These are phyloP conservation scores for Pleurotus eryngii DNA, from an alignment of 768 basidiomycete species.

Conservation along the genomic window DNA sequence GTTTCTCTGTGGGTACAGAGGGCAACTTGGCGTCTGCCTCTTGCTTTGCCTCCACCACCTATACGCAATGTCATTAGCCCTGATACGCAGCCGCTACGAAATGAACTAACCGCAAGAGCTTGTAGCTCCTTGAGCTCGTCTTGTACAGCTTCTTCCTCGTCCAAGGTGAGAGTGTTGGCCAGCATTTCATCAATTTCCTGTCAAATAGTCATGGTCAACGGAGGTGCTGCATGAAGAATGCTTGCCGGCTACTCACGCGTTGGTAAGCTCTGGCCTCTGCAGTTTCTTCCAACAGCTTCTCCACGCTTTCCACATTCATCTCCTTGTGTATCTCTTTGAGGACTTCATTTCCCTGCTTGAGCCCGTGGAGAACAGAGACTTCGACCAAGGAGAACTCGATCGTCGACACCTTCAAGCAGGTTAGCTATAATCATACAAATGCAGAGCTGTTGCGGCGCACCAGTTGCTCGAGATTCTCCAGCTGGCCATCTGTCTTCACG, in stretches of 20 bases:
- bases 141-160: conserved; percentile 94
- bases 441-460: conserved; percentile 39
- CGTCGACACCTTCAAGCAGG: conserved; percentile 69
- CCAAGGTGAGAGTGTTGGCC: conserved; percentile 72
- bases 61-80: conserved; percentile 8
- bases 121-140: conserved; percentile 73
- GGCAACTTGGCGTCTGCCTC: conserved; percentile 43
- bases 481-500: conserved; percentile 83
- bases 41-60: conserved; percentile 29
- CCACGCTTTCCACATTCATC: conserved; percentile 89
- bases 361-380: conserved; percentile 86
- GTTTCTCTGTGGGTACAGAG: conserved; percentile 46
- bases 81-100: not conserved
- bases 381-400: conserved; percentile 97
- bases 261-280: conserved; percentile 92
- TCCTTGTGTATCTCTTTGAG: conserved; percentile 93
- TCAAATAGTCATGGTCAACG: not conserved
- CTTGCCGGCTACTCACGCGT: conserved; percentile 39
- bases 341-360: conserved; percentile 92
- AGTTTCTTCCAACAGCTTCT: conserved; percentile 90
- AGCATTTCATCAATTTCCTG: conserved; percentile 93
- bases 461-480: conserved; percentile 85
- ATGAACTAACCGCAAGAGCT: conserved; percentile 49
- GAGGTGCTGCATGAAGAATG: too few relatives aligned
- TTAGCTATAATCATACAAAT: not conserved